Evolutionary conservation across 1,284 basidiomycete species (phyloP).

Genomic region (Chalciporus sp.): DNA sequence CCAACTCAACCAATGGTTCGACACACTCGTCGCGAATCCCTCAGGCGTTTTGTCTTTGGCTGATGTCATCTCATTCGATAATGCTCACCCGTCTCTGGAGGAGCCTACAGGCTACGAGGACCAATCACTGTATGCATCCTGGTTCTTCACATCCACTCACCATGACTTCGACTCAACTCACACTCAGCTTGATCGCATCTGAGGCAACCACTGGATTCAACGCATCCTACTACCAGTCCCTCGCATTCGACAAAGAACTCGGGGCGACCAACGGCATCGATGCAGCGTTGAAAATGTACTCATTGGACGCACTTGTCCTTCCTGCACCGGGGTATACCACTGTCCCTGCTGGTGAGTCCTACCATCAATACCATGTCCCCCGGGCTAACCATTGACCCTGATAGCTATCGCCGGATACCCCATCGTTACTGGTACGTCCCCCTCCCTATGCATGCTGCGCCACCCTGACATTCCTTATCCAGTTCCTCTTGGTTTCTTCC

Average conservation of each 20-base stretch:
- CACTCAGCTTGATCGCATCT: constrained; percentile 44
- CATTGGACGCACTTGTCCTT: constrained; percentile 60
- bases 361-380: background rate
- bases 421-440: constrained; percentile 50
- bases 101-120: constrained; percentile 49
- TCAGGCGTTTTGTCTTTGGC: constrained; percentile 55
- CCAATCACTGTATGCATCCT: constrained; percentile 43
- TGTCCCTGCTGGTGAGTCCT: constrained; percentile 41
- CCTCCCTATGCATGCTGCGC: background rate
- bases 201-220: constrained; percentile 52
- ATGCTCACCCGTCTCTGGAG: constrained; percentile 50
- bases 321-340: constrained; percentile 54
- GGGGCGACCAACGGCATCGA: constrained; percentile 61
- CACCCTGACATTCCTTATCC: background rate
- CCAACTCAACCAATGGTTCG: constrained; percentile 52
- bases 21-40: constrained; percentile 46
- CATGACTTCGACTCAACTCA: no score
- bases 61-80: constrained; percentile 58
- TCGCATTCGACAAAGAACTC: constrained; percentile 53
- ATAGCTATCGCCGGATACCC: constrained; percentile 62
- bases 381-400: background rate
- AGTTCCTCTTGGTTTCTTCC: constrained; percentile 67
- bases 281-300: constrained; percentile 49
- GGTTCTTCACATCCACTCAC: background rate
- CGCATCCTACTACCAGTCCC: constrained; percentile 48